Conservation (phyloP, 2,329 filamentous ascomycete genomes). For the Botrytis fabae region DNA sequence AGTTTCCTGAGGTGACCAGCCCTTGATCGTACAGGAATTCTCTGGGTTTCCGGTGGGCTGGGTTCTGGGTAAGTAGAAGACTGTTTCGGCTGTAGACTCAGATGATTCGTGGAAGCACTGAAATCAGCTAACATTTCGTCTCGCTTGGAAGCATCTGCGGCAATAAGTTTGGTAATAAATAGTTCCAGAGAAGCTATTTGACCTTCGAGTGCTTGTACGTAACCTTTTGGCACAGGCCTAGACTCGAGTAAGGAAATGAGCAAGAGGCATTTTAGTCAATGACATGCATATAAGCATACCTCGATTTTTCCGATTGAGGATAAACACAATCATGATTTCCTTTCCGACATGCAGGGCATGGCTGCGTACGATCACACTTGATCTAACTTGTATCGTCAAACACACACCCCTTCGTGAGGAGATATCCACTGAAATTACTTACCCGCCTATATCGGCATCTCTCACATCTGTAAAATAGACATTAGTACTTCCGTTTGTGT, state of each 20-base stretch:
- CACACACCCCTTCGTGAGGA: neutral
- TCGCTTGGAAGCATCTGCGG: conserved; percentile 44
- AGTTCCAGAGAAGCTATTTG: conserved; percentile 49
- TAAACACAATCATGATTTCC: conserved; percentile 46
- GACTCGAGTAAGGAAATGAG: neutral
- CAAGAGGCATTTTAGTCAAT: neutral
- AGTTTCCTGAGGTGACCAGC: conserved; percentile 45
- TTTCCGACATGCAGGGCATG: conserved; percentile 52
- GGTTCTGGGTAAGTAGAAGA: neutral
- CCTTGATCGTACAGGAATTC: conserved; percentile 37
- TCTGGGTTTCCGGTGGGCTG: conserved; percentile 25
- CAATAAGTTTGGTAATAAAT: conserved; percentile 48
- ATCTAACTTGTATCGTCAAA: conserved; percentile 40
- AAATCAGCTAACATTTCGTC: conserved; percentile 47
- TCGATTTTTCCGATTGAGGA: conserved; percentile 46
- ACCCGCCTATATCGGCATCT: conserved; percentile 49
- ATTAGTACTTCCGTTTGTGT: neutral
- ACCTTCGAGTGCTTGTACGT: conserved; percentile 50
- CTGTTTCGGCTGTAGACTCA: conserved; percentile 12
- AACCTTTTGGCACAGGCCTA: conserved; percentile 49
- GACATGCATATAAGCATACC: conserved; percentile 36
- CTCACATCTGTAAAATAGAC: conserved; percentile 42
- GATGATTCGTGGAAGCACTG: conserved; percentile 31
- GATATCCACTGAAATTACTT: neutral
- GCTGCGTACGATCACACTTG: conserved; percentile 54